These are phyloP conservation scores for Trichoderma arundinaceum DNA, from an alignment of 2,329 filamentous ascomycete genomes.

Conservation along the genomic window DNA sequence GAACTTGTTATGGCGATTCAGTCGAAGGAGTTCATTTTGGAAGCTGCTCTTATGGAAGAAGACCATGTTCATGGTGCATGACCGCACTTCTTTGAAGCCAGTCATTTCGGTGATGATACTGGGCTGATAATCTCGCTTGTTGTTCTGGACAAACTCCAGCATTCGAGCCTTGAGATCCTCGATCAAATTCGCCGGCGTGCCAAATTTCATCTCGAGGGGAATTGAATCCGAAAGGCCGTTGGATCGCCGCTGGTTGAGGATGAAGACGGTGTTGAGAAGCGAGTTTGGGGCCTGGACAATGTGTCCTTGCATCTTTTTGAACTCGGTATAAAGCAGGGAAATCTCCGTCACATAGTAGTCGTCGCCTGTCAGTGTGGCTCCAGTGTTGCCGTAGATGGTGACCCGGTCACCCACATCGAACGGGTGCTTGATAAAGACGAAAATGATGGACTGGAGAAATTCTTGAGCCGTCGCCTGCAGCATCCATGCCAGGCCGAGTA, in stretches of 20 bases:
- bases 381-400: slow-evolving; percentile 88
- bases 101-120: slow-evolving; percentile 87
- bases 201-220: slow-evolving; percentile 84
- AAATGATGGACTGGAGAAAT: slow-evolving; percentile 90
- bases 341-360: slow-evolving; percentile 98
- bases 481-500: slow-evolving; percentile 91
- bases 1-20: slow-evolving; percentile 92
- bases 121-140: slow-evolving; percentile 87
- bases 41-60: slow-evolving; percentile 98
- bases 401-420: slow-evolving; percentile 96
- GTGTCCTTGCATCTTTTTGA: slow-evolving; percentile 98
- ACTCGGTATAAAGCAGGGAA: slow-evolving; percentile 90
- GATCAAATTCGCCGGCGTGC: slow-evolving; percentile 82
- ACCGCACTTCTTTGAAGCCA: slow-evolving; percentile 80
- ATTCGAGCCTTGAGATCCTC: slow-evolving; percentile 80
- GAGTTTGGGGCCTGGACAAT: slow-evolving; percentile 96
- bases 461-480: slow-evolving; percentile 93
- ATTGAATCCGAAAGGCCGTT: slow-evolving; percentile 87
- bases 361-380: slow-evolving; percentile 76
- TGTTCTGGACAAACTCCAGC: slow-evolving; percentile 78
- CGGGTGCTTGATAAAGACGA: slow-evolving; percentile 96
- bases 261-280: slow-evolving; percentile 89
- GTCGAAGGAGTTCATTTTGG: slow-evolving; percentile 90
- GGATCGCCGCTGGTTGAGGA: slow-evolving; percentile 90
- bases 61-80: slow-evolving; percentile 86